Evolutionary conservation across 306 rosid species (phyloP).

Genomic region (Bauhinia variegata): DNA sequence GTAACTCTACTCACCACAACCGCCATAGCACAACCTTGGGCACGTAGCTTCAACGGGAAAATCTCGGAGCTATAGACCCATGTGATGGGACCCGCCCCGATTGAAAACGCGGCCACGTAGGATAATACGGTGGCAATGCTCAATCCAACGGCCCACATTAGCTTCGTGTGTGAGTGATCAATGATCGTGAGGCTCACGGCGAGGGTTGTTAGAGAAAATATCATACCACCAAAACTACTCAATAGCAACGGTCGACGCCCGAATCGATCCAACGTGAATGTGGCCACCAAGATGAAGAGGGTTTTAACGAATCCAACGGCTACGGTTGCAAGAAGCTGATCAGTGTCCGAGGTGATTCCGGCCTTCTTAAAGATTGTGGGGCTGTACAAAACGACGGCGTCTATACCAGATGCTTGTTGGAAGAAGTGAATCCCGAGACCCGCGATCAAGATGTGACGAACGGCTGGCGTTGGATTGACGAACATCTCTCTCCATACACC

Average conservation of each 20-base stretch:
- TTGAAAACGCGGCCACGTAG: conserved; percentile 67
- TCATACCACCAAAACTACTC: conserved; percentile 63
- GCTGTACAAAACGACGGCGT: conserved; percentile 77
- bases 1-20: conserved; percentile 57
- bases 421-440: conserved; percentile 74
- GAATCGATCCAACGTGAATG: conserved; percentile 57
- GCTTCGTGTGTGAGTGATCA: not conserved
- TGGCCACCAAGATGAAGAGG: conserved; percentile 62
- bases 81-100: conserved; percentile 82
- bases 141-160: conserved; percentile 63
- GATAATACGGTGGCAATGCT: conserved; percentile 46
- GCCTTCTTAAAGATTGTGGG: conserved; percentile 71
- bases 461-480: conserved; percentile 61
- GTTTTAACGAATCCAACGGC: conserved; percentile 80
- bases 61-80: conserved; percentile 80
- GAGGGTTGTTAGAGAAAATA: conserved; percentile 45
- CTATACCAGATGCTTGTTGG: conserved; percentile 76
- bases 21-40: conserved; percentile 71
- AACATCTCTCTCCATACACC: conserved; percentile 76
- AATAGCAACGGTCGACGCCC: conserved; percentile 79
- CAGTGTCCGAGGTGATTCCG: conserved; percentile 39
- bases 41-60: conserved; percentile 75
- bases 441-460: conserved; percentile 65
- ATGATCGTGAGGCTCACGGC: conserved; percentile 54
- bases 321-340: conserved; percentile 59